phyloP scores from a whole-genome alignment of 2,329 filamentous ascomycete genomes.

The Microdochium paspali region DNA sequence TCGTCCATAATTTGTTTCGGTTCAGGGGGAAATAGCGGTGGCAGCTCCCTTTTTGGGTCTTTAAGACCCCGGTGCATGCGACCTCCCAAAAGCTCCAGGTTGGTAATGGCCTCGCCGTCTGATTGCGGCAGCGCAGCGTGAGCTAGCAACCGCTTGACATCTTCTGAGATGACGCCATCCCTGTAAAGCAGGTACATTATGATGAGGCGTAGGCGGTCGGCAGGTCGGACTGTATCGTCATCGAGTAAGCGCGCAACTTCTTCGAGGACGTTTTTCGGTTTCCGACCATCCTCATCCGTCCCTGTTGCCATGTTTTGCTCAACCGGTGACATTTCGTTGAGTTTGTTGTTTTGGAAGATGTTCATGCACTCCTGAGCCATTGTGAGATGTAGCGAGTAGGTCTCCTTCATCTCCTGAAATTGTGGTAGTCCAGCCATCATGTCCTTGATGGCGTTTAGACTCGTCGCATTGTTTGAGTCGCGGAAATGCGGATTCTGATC shows the following conservation, averaged over 20 bases:
- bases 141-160: slow-evolving; percentile 73
- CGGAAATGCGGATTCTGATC: slow-evolving; percentile 88
- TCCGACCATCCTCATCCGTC: slow-evolving; percentile 83
- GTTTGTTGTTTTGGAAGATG: slow-evolving; percentile 74
- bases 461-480: slow-evolving; percentile 61
- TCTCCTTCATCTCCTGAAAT: slow-evolving; percentile 91
- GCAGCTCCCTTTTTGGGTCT: slow-evolving; percentile 57
- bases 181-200: slow-evolving; percentile 79
- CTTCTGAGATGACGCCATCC: slow-evolving; percentile 74
- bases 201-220: slow-evolving; percentile 77
- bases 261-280: slow-evolving; percentile 81
- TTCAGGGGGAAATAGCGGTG: slow-evolving; percentile 65
- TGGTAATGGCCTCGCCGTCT: slow-evolving; percentile 64
- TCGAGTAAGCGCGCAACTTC: slow-evolving; percentile 82
- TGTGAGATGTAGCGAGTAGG: slow-evolving; percentile 85
- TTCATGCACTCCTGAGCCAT: slow-evolving; percentile 99
- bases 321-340: slow-evolving; percentile 76
- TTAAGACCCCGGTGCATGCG: slow-evolving; percentile 62
- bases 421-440: slow-evolving; percentile 94
- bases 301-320: slow-evolving; percentile 91
- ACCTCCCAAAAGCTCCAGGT: slow-evolving; percentile 74
- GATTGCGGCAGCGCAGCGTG: slow-evolving; percentile 71
- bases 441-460: slow-evolving; percentile 85
- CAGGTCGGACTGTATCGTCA: slow-evolving; percentile 60
- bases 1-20: slow-evolving; percentile 47